Percentiles rank a stretch among this genome's conserved stretches.
phyloP scores from a whole-genome alignment of 2,329 filamentous ascomycete species.

The Gliomastix tumulicola region DNA sequence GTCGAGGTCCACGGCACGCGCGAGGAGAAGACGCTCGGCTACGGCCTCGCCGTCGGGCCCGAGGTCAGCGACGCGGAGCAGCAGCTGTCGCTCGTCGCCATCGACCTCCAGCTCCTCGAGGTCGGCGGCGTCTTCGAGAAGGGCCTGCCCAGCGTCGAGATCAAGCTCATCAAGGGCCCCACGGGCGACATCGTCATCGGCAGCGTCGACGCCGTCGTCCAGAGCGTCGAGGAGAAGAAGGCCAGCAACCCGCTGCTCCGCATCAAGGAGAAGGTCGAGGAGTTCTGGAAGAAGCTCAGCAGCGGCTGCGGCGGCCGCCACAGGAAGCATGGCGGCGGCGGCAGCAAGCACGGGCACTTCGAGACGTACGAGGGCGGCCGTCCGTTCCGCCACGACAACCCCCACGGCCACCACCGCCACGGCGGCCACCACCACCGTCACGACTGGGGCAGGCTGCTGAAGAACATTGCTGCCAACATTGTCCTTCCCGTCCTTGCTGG shows the following conservation, averaged over 20 bases:
- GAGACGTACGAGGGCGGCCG: conserved; percentile 9
- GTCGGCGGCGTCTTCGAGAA: conserved; percentile 50
- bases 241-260: conserved; percentile 46
- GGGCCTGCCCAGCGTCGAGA: conserved; percentile 45
- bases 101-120: conserved; percentile 54
- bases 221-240: conserved; percentile 9
- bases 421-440: conserved; percentile 13
- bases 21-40: conserved; percentile 37
- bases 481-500: conserved; percentile 63
- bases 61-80: conserved; percentile 42
- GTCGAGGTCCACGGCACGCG: conserved; percentile 27
- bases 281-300: conserved; percentile 14
- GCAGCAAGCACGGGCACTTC: conserved; percentile 9
- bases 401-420: conserved; percentile 7
- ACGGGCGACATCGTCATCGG: conserved; percentile 48
- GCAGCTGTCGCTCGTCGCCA: conserved; percentile 40
- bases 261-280: conserved; percentile 27
- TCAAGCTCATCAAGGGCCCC: conserved; percentile 55
- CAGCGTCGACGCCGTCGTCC: conserved; percentile 26
- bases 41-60: conserved; percentile 34
- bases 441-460: conserved; percentile 39
- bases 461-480: conserved; percentile 53
- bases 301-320: conserved; percentile 10
- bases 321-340: conserved; percentile 8
- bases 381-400: not conserved